These are phyloP conservation scores for Vanrija humicola DNA, from an alignment of 1,284 basidiomycete genomes.

Conservation along the genomic window DNA sequence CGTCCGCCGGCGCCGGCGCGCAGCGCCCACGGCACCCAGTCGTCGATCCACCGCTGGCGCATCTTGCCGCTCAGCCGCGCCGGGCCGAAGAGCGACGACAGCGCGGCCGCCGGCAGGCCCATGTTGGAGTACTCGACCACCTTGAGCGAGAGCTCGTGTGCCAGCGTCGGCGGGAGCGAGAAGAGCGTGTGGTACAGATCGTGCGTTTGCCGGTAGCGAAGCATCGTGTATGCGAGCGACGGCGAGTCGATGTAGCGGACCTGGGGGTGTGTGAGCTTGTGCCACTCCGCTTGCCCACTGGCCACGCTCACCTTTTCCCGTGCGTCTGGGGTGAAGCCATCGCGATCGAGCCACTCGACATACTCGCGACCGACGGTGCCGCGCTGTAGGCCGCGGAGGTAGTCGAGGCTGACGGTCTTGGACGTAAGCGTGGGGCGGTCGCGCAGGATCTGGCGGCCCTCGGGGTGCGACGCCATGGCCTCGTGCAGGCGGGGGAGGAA, in stretches of 20 bases:
- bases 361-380: slow-evolving; percentile 86
- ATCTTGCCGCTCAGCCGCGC: slow-evolving; percentile 39
- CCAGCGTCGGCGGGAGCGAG: slow-evolving; percentile 80
- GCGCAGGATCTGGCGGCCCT: slow-evolving; percentile 77
- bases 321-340: slow-evolving; percentile 92
- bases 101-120: slow-evolving; percentile 78
- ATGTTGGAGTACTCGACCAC: slow-evolving; percentile 93
- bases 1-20: slow-evolving; percentile 67
- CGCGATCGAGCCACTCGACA: slow-evolving; percentile 82
- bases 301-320: slow-evolving; percentile 68
- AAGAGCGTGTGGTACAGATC: slow-evolving; percentile 92
- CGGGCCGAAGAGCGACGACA: slow-evolving; percentile 72
- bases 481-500: slow-evolving; percentile 76
- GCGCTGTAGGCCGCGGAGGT: slow-evolving; percentile 63
- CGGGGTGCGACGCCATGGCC: slow-evolving; percentile 70
- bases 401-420: slow-evolving; percentile 67
- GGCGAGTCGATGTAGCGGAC: slow-evolving; percentile 91
- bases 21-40: slow-evolving; percentile 88
- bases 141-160: slow-evolving; percentile 93
- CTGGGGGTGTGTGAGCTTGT: slow-evolving; percentile 50
- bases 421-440: slow-evolving; percentile 79
- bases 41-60: slow-evolving; percentile 47
- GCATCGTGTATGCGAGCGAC: slow-evolving; percentile 93
- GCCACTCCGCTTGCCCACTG: background rate
- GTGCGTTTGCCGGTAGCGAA: slow-evolving; percentile 95